phyloP scores from a whole-genome alignment of 2,329 filamentous ascomycete species.

The Colletotrichum sansevieriae region DNA sequence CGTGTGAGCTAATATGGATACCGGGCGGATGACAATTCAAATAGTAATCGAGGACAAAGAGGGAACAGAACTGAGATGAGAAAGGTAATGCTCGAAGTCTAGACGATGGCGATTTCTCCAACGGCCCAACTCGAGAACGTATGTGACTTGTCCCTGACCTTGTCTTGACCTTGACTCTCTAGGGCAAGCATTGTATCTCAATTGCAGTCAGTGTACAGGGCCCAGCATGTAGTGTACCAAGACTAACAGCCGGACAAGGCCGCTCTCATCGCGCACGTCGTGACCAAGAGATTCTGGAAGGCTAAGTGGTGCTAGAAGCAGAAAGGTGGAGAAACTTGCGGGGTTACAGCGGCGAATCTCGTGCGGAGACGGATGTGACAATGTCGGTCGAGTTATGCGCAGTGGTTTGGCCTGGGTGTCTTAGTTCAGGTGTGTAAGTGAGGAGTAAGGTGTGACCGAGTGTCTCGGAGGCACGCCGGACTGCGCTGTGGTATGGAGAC shows the following conservation, averaged over 20 bases:
- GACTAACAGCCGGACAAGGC: conserved; percentile 38
- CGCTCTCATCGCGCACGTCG: conserved; percentile 38
- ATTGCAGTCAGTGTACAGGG: background rate
- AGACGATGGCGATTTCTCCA: conserved; percentile 36
- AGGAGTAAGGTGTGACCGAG: too few relatives aligned
- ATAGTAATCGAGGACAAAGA: conserved; percentile 12
- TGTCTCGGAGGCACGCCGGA: conserved; percentile 4
- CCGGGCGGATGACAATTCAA: conserved; percentile 13
- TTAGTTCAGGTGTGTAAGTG: conserved; percentile 6
- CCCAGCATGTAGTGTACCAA: background rate
- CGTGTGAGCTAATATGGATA: conserved; percentile 19
- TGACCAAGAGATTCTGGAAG: conserved; percentile 37
- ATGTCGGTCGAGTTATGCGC: conserved; percentile 27
- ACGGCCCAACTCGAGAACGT: conserved; percentile 21
- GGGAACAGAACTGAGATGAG: conserved; percentile 8
- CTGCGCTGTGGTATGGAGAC: conserved; percentile 8
- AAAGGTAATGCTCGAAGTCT: conserved; percentile 5
- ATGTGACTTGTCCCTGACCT: conserved; percentile 8
- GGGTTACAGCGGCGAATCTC: conserved; percentile 40
- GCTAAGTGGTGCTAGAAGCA: conserved; percentile 38
- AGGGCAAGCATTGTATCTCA: background rate
- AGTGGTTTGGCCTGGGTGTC: conserved; percentile 20
- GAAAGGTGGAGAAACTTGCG: conserved; percentile 42
- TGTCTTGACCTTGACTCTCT: conserved; percentile 8
- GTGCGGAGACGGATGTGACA: conserved; percentile 40